Percentiles rank a stretch among this genome's conserved stretches.
phyloP scores from a whole-genome alignment of 2,329 filamentous ascomycete genomes.

The Xylaria sp. region DNA sequence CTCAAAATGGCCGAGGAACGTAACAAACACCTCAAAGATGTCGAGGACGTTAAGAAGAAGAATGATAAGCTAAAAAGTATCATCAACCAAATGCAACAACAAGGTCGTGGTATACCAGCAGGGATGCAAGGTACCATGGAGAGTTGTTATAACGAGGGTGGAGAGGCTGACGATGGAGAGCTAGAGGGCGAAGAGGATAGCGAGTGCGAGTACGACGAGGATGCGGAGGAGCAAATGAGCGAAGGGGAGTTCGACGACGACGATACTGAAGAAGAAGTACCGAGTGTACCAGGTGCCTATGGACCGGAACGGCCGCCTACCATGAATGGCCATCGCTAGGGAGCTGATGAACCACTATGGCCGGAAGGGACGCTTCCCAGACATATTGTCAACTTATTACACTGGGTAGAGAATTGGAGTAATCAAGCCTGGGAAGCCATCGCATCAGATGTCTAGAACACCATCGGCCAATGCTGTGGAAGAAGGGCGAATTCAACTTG shows the following conservation, averaged over 20 bases:
- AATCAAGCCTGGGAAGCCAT: slow-evolving; percentile 21
- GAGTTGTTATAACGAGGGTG: slow-evolving; percentile 68
- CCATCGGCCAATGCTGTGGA: slow-evolving; percentile 2
- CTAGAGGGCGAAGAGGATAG: slow-evolving; percentile 69
- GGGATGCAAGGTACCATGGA: slow-evolving; percentile 71
- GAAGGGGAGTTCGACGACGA: slow-evolving; percentile 60
- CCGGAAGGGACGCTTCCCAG: slow-evolving; percentile 31
- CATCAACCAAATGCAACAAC: slow-evolving; percentile 95
- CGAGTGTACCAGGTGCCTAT: slow-evolving; percentile 45
- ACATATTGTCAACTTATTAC: slow-evolving; percentile 24
- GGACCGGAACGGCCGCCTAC: slow-evolving; percentile 49
- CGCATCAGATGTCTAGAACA: slow-evolving; percentile 28
- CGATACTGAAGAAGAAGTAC: slow-evolving; percentile 63
- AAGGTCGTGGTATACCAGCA: slow-evolving; percentile 81
- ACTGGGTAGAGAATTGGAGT: slow-evolving; percentile 24
- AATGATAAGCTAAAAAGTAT: slow-evolving; percentile 93
- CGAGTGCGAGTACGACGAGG: slow-evolving; percentile 73
- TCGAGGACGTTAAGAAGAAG: slow-evolving; percentile 84
- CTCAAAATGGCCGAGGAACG: slow-evolving; percentile 97
- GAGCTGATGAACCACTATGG: slow-evolving; percentile 40
- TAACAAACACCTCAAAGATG: slow-evolving; percentile 76
- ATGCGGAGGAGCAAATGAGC: slow-evolving; percentile 59
- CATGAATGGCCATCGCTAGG: slow-evolving; percentile 50
- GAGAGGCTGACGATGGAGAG: slow-evolving; percentile 74
- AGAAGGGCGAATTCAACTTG: slow-evolving; percentile 2